Evolutionary conservation across 2,329 filamentous ascomycete species (phyloP).

Genomic region (Onygenales sp.): DNA sequence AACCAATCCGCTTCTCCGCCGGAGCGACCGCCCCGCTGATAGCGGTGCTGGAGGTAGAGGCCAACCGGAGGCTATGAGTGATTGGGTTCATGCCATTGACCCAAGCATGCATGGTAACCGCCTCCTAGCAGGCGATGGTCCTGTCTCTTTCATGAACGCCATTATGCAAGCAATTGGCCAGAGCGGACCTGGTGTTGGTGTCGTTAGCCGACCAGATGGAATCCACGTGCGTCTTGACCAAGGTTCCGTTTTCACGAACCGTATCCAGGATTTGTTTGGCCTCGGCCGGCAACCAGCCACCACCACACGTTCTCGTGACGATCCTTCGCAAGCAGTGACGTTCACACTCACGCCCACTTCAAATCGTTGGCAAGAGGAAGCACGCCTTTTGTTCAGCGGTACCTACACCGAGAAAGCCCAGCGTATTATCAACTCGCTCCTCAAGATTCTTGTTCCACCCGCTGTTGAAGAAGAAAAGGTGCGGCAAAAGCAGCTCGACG

Average conservation of each 20-base stretch:
- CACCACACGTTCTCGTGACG: slow-evolving; percentile 32
- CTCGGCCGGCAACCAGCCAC: slow-evolving; percentile 17
- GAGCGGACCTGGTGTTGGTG: slow-evolving; percentile 32
- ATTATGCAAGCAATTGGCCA: slow-evolving; percentile 46
- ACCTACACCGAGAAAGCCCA: slow-evolving; percentile 59
- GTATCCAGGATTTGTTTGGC: slow-evolving; percentile 42
- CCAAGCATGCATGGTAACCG: slow-evolving; percentile 32
- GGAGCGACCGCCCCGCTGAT: slow-evolving; percentile 34
- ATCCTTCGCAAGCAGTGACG: slow-evolving; percentile 58
- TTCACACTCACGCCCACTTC: slow-evolving; percentile 65
- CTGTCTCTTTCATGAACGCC: slow-evolving; percentile 49
- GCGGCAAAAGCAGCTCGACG: slow-evolving; percentile 49
- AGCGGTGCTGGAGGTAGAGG: slow-evolving; percentile 25
- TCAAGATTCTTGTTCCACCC: slow-evolving; percentile 67
- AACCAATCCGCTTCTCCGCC: slow-evolving; percentile 74
- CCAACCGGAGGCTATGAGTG: slow-evolving; percentile 36
- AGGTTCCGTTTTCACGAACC: slow-evolving; percentile 39
- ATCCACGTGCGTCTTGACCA: slow-evolving; percentile 49
- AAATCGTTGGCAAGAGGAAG: slow-evolving; percentile 80
- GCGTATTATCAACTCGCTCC: slow-evolving; percentile 58
- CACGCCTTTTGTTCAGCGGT: slow-evolving; percentile 71
- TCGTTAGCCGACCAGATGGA: slow-evolving; percentile 38
- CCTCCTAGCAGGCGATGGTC: slow-evolving; percentile 39
- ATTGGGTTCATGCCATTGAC: slow-evolving; percentile 46
- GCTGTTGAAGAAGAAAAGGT: slow-evolving; percentile 75